Conservation (phyloP, 2,329 filamentous ascomycete genomes). For the Myriosclerotinia duriaeana region DNA sequence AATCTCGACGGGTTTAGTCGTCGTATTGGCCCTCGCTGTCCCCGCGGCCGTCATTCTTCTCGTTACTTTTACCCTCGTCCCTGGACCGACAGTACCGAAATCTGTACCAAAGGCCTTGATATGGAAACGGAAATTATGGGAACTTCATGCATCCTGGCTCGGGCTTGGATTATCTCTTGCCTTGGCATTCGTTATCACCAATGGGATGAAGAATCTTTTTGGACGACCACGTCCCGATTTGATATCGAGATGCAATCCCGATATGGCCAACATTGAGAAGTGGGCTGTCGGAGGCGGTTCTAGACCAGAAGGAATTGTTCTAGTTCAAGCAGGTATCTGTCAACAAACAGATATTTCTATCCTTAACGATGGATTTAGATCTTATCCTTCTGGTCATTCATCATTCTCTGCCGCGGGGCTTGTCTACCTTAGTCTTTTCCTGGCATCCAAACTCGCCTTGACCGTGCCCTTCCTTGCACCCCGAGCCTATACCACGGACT, state of each 20-base stretch:
- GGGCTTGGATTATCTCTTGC: conserved; percentile 73
- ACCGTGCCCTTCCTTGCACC: conserved; percentile 67
- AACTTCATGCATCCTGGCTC: conserved; percentile 82
- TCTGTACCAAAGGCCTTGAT: conserved; percentile 63
- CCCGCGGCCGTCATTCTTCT: conserved; percentile 69
- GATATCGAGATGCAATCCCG: conserved; percentile 71
- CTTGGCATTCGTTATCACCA: conserved; percentile 75
- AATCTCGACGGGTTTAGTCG: conserved; percentile 64
- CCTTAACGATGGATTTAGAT: conserved; percentile 80
- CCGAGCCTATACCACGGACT: conserved; percentile 48
- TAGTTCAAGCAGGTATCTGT: conserved; percentile 80
- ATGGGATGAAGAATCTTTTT: conserved; percentile 76
- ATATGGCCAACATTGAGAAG: conserved; percentile 59
- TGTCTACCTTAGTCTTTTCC: conserved; percentile 81
- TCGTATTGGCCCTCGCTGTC: conserved; percentile 60
- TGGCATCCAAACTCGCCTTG: conserved; percentile 79
- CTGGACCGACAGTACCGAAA: conserved; percentile 64
- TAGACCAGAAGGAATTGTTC: conserved; percentile 50
- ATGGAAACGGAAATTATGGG: conserved; percentile 85
- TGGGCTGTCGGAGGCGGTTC: conserved; percentile 63
- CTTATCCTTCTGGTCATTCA: conserved; percentile 76
- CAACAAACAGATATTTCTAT: conserved; percentile 57
- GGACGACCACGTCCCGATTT: conserved; percentile 65
- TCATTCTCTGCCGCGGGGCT: conserved; percentile 77
- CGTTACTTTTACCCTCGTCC: conserved; percentile 68